Conservation (phyloP, 441 rosid species). For the Pelargonium citronellum region DNA sequence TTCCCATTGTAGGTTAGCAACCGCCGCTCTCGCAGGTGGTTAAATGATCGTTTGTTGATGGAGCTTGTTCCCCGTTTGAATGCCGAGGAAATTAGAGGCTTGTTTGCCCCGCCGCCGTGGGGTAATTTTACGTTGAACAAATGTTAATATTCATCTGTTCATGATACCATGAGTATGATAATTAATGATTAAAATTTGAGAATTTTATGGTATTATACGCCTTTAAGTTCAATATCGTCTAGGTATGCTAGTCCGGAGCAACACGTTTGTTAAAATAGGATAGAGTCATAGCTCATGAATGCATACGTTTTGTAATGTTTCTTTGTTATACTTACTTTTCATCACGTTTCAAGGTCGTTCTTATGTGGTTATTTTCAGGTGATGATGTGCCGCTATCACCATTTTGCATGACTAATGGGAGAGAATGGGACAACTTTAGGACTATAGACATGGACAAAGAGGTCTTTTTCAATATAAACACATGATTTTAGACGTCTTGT, state of each 20-base stretch:
- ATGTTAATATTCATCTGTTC: neutral
- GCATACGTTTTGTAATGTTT: too few species aligned
- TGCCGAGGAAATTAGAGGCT: slow-evolving; percentile 76
- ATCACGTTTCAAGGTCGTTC: too few species aligned
- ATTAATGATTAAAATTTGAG: neutral
- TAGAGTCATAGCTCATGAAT: too few species aligned
- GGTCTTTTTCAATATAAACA: slow-evolving; percentile 34
- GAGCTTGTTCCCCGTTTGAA: slow-evolving; percentile 89
- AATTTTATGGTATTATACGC: neutral
- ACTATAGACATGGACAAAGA: slow-evolving; percentile 92
- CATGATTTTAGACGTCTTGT: slow-evolving; percentile 2
- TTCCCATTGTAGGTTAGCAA: slow-evolving; percentile 57
- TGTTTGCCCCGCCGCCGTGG: slow-evolving; percentile 97
- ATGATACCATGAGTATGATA: neutral
- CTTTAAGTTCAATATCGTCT: neutral
- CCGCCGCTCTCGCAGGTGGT: slow-evolving; percentile 71
- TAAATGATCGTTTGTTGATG: slow-evolving; percentile 83
- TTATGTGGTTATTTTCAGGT: slow-evolving; percentile 41
- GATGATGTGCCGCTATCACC: slow-evolving; percentile 78
- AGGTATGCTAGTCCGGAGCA: too few species aligned
- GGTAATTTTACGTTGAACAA: slow-evolving; percentile 33
- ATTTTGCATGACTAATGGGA: slow-evolving; percentile 60
- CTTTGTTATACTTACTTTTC: too few species aligned
- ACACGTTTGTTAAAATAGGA: too few species aligned
- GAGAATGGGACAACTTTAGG: slow-evolving; percentile 86